phyloP scores from a whole-genome alignment of 495 filamentous ascomycete genomes.

The Friedmanniomyces simplex region DNA sequence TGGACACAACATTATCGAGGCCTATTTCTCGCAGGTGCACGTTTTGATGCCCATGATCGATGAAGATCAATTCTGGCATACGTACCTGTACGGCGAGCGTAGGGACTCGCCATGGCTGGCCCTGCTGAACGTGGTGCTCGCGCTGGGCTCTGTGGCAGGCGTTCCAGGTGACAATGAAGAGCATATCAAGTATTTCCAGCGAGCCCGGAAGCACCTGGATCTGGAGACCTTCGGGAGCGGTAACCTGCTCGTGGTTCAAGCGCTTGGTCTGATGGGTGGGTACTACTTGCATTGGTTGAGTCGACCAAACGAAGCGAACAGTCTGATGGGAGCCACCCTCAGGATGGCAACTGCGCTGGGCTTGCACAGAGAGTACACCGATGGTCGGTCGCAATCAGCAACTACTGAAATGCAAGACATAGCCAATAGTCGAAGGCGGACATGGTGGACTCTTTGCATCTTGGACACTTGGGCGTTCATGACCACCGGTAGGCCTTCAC shows the following conservation, averaged over 20 bases:
- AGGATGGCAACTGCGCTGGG: slow-evolving; percentile 64
- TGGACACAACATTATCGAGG: slow-evolving; percentile 51
- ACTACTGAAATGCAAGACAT: slow-evolving; percentile 5
- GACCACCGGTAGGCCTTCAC: slow-evolving; percentile 62
- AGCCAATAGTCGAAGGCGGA: slow-evolving; percentile 56
- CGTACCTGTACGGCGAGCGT: slow-evolving; percentile 55
- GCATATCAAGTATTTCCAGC: slow-evolving; percentile 62
- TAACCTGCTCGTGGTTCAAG: slow-evolving; percentile 60
- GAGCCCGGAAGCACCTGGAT: slow-evolving; percentile 56
- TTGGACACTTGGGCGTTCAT: slow-evolving; percentile 70
- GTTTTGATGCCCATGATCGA: slow-evolving; percentile 68
- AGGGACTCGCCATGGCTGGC: slow-evolving; percentile 65
- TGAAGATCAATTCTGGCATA: slow-evolving; percentile 60
- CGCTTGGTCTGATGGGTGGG: slow-evolving; percentile 59
- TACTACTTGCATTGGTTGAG: slow-evolving; percentile 75
- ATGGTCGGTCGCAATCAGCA: slow-evolving; percentile 26
- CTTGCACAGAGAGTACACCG: slow-evolving; percentile 59
- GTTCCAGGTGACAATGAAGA: slow-evolving; percentile 59
- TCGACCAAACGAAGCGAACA: slow-evolving; percentile 65
- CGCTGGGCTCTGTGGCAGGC: slow-evolving; percentile 63
- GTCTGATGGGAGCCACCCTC: slow-evolving; percentile 53
- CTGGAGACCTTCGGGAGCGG: slow-evolving; percentile 60
- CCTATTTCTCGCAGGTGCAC: slow-evolving; percentile 69
- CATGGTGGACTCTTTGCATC: slow-evolving; percentile 75
- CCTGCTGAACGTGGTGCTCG: slow-evolving; percentile 70